Evolutionary conservation across 1,284 basidiomycete genomes (phyloP).

Genomic region (Cronartium quercuum): DNA sequence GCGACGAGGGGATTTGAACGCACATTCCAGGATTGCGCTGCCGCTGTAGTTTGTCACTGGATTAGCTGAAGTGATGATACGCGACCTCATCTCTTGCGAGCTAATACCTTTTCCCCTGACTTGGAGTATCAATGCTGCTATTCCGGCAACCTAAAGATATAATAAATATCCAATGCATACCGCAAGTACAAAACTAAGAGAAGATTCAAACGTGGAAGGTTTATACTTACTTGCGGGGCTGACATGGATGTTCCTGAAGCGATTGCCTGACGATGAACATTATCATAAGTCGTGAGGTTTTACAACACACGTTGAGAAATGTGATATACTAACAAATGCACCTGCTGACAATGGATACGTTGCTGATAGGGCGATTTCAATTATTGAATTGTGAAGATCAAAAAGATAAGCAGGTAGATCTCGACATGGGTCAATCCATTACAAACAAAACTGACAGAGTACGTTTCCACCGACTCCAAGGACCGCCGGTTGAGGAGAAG

Average conservation of each 20-base stretch:
- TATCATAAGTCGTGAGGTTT: background rate
- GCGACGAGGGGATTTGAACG: background rate
- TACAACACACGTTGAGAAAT: background rate
- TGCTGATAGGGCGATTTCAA: constrained; percentile 1
- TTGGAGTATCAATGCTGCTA: constrained; percentile 34
- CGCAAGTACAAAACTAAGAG: background rate
- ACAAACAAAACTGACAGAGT: constrained; percentile 15
- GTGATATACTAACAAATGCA: constrained; percentile 19
- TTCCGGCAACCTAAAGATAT: constrained; percentile 17
- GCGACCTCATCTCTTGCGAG: constrained; percentile 16
- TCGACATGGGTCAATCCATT: background rate
- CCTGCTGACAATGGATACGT: constrained; percentile 30
- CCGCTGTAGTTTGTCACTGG: constrained; percentile 28
- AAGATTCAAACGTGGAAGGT: background rate
- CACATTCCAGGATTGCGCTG: constrained; percentile 32
- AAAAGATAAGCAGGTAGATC: background rate
- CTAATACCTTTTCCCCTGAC: constrained; percentile 18
- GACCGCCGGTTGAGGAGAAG: constrained; percentile 20
- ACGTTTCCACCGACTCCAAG: constrained; percentile 38
- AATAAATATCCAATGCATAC: background rate
- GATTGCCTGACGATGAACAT: constrained; percentile 10
- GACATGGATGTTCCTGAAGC: constrained; percentile 37
- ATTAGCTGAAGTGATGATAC: constrained; percentile 17
- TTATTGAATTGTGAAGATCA: background rate
- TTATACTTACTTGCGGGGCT: constrained; percentile 12